Conservation (phyloP, 1,139 yeast genomes). For the Sugiyamaella xylanicola region DNA sequence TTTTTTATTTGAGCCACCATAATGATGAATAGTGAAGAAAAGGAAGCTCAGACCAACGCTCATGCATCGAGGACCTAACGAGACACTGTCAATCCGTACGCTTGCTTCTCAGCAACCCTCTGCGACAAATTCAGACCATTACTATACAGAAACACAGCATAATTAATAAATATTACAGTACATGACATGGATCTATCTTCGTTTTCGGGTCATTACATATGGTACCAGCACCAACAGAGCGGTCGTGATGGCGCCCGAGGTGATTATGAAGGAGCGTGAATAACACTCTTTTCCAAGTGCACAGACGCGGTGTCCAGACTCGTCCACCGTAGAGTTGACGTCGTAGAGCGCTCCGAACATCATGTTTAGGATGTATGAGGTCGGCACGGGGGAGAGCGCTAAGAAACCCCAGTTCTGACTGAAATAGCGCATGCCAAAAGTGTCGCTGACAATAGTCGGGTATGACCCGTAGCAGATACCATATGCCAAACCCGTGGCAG, state of each 20-base stretch:
- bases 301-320: conserved; percentile 31
- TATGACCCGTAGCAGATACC: conserved; percentile 80
- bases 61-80: too few species aligned
- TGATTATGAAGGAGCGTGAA: conserved; percentile 30
- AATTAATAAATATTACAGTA: conserved; percentile 5
- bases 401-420: conserved; percentile 81
- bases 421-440: conserved; percentile 70
- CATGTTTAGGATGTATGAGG: conserved; percentile 44
- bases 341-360: conserved; percentile 46
- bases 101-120: not conserved
- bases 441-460: conserved; percentile 78
- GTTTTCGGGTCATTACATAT: conserved; percentile 4
- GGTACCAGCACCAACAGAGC: conserved; percentile 12
- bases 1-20: too few species aligned
- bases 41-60: too few species aligned
- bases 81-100: too few species aligned
- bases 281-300: conserved; percentile 32
- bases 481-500: conserved; percentile 70
- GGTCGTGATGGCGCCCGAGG: conserved; percentile 28
- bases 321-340: conserved; percentile 31
- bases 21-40: too few species aligned
- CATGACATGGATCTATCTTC: conserved; percentile 5
- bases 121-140: not conserved
- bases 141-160: too few species aligned
- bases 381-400: conserved; percentile 45